These are phyloP conservation scores for Phialophora tarda DNA, from an alignment of 2,329 filamentous ascomycete species.

Conservation along the genomic window DNA sequence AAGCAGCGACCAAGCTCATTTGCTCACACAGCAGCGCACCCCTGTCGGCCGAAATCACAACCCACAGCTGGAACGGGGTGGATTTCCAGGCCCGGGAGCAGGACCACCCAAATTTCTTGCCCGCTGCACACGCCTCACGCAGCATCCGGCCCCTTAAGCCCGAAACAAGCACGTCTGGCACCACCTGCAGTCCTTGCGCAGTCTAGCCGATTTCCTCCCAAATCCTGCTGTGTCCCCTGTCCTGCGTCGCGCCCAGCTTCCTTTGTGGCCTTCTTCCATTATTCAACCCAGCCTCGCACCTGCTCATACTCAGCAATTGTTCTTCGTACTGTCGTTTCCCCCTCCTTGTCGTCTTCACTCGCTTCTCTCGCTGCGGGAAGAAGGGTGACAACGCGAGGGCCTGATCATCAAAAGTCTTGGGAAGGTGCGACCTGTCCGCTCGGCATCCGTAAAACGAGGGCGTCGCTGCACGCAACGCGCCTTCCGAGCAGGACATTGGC, in stretches of 20 bases:
- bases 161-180: slow-evolving; percentile 34
- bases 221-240: slow-evolving; percentile 28
- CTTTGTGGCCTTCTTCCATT: slow-evolving; percentile 27
- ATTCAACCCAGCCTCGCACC: slow-evolving; percentile 32
- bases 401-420: slow-evolving; percentile 13
- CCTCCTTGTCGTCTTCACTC: slow-evolving; percentile 37
- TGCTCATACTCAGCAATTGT: slow-evolving; percentile 27
- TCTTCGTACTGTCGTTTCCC: slow-evolving; percentile 37
- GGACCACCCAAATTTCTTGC: slow-evolving; percentile 27
- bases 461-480: slow-evolving; percentile 37
- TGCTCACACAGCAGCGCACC: background rate
- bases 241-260: slow-evolving; percentile 16
- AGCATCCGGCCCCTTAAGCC: slow-evolving; percentile 30
- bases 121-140: slow-evolving; percentile 19
- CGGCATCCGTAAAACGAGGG: slow-evolving; percentile 16
- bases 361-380: slow-evolving; percentile 36
- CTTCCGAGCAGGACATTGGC: slow-evolving; percentile 39
- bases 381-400: slow-evolving; percentile 27
- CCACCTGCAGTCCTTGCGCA: slow-evolving; percentile 19
- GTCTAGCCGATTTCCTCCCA: slow-evolving; percentile 18
- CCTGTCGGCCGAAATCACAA: slow-evolving; percentile 25
- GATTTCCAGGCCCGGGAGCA: slow-evolving; percentile 17
- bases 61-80: background rate
- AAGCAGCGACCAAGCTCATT: slow-evolving; percentile 18
- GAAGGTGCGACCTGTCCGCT: slow-evolving; percentile 23